A percentile compares a stretch with the other conserved stretches of the same genome.
phyloP scores from a whole-genome alignment of 192 early-diverging fungal genomes.

The Umbelopsis sp. region DNA sequence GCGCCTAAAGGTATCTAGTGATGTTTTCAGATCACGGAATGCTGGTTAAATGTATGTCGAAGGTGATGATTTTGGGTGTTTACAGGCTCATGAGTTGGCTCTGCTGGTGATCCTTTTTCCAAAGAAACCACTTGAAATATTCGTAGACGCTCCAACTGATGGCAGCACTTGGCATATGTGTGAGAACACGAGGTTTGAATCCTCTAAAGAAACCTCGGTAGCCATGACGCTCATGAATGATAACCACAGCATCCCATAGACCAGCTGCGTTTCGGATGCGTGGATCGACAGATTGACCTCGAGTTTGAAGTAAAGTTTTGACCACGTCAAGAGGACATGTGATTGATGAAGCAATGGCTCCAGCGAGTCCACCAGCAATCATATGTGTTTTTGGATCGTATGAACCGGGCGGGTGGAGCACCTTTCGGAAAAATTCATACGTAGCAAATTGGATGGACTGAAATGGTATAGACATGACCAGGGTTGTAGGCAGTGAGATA shows the following conservation, averaged over 20 bases:
- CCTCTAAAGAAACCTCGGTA: slow-evolving; percentile 70
- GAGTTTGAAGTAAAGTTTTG: slow-evolving; percentile 85
- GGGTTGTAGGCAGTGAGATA: slow-evolving; percentile 93
- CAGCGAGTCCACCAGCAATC: slow-evolving; percentile 82
- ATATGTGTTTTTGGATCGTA: slow-evolving; percentile 91
- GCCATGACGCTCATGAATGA: slow-evolving; percentile 71
- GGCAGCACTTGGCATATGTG: slow-evolving; percentile 81
- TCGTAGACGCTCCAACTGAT: slow-evolving; percentile 87
- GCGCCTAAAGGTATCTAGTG: background rate
- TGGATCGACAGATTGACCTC: slow-evolving; percentile 63
- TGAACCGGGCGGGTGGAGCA: slow-evolving; percentile 72
- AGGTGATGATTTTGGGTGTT: background rate
- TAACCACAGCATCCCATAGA: slow-evolving; percentile 54
- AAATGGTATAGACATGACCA: slow-evolving; percentile 95
- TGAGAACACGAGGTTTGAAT: slow-evolving; percentile 66
- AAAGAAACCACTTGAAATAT: slow-evolving; percentile 66
- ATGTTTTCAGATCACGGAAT: background rate
- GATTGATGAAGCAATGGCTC: slow-evolving; percentile 79
- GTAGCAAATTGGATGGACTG: slow-evolving; percentile 92
- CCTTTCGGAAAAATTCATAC: slow-evolving; percentile 84
- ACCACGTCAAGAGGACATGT: slow-evolving; percentile 97
- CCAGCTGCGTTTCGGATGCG: slow-evolving; percentile 62
- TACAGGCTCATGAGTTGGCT: background rate
- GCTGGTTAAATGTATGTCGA: background rate
- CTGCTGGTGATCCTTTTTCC: background rate